Base-by-base conservation (phyloP, 2,329 filamentous ascomycete species). In the Cercospora beticola region DNA sequence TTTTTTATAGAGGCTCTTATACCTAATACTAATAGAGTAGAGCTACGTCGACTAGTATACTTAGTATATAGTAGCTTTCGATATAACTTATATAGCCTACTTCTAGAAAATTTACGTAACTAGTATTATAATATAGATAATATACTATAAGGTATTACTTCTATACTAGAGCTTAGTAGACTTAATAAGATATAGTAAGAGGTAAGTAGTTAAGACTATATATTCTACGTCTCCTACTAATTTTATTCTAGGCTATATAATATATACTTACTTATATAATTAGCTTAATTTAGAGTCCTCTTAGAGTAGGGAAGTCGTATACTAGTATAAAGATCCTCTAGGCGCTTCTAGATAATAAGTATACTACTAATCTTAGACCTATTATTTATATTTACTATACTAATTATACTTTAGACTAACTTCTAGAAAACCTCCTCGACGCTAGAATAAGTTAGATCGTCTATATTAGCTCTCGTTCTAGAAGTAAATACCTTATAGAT, bases 271-370 rank as follows among this genome's bases (percentile, higher is more conserved):
- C 76, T 0, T 84, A 84, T 7, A 78, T 79, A 0, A 77, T 92
- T 0, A 87, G 86, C 59, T 76, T 89, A 0, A 90, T 93, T 1
- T 90, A 92, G 80, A 91, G 91, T 0, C 91, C 91, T 1, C 91
- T 91, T 72, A 90, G 88, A 0, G 93, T 90, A 0, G 77, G 89
- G 0, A 94, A 94, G 72, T 92, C 90, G 0, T 92, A 92, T 70
- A 85, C 92, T 2, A 91, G 91, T 0, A 87, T 90, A 0, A 79
- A 90, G 2, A 80, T 89, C 0, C 85, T 87, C 0, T 88, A 88
- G 63, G 77, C 82, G 0, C 74, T 93, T 0, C 78, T 88, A 21
- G 75, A 86, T 0, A 73, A 82, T 5, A 87, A 85, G 0, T 21
- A 72, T 0, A 80, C 86, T 30, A 86, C 76, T 0, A 85, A 93